A percentile compares a stretch with the other conserved stretches of the same genome.
These are phyloP conservation scores for Plasmodium inui DNA, from an alignment of 169 alveolate species.

Conservation along the genomic window DNA sequence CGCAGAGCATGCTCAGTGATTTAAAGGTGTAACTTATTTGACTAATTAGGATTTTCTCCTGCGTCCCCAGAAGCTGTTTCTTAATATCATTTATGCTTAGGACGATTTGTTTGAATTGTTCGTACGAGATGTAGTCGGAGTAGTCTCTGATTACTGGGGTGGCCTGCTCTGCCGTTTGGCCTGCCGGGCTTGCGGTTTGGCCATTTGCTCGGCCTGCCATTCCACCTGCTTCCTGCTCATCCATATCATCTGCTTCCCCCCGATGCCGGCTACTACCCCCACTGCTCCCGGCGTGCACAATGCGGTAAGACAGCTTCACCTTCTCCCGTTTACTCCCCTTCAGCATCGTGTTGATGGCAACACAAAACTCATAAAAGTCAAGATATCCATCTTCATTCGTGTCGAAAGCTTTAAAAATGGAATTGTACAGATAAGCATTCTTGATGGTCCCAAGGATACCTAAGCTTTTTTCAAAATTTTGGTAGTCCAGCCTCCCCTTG, in stretches of 20 bases:
- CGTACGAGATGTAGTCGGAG: constrained; percentile 31
- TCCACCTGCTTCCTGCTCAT: too few relatives aligned
- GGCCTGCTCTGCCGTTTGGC: background rate
- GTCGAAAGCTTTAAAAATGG: constrained; percentile 87
- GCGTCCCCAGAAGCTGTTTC: constrained; percentile 66
- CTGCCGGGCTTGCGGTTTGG: background rate
- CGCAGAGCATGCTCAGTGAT: constrained; percentile 69
- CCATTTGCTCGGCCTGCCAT: too few relatives aligned
- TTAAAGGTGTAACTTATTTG: constrained; percentile 59
- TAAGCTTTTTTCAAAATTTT: constrained; percentile 68
- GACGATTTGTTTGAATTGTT: constrained; percentile 60
- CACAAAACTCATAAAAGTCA: constrained; percentile 85
- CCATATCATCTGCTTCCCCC: background rate
- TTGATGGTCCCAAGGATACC: constrained; percentile 73
- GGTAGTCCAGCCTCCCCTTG: constrained; percentile 17
- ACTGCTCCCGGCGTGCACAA: constrained; percentile 62
- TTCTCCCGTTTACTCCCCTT: constrained; percentile 83
- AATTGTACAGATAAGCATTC: constrained; percentile 57
- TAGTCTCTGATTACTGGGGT: background rate
- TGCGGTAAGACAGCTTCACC: constrained; percentile 82
- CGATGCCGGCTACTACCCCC: too few relatives aligned
- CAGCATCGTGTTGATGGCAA: constrained; percentile 85
- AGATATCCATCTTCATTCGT: constrained; percentile 81
- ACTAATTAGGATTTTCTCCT: constrained; percentile 50
- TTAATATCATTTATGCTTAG: constrained; percentile 66